Evolutionary conservation across 345 rosid species (phyloP).

Genomic region (Clausena lansium): DNA sequence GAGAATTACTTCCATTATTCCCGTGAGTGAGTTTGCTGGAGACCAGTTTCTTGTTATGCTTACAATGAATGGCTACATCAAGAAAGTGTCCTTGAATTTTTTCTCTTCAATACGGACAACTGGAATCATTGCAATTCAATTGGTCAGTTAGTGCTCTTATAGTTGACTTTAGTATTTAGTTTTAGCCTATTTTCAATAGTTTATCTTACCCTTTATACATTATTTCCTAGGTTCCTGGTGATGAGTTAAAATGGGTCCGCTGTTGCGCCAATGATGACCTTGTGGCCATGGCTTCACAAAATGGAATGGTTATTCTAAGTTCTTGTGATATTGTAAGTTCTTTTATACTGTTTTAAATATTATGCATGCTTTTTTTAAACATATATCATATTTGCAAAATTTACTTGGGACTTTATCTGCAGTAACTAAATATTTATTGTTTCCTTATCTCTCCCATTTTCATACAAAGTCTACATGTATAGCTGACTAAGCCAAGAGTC

Average conservation of each 20-base stretch:
- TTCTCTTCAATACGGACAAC: conserved; percentile 92
- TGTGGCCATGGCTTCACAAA: conserved; percentile 94
- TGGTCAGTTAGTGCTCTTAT: conserved; percentile 52
- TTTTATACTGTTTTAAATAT: neutral
- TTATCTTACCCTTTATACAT: conserved; percentile 3
- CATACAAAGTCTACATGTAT: neutral
- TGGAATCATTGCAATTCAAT: conserved; percentile 93
- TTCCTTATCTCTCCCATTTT: neutral
- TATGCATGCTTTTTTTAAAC: neutral
- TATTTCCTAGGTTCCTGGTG: conserved; percentile 77
- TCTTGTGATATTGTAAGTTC: conserved; percentile 71
- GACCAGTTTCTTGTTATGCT: conserved; percentile 92
- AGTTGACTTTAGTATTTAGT: neutral
- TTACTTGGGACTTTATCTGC: neutral
- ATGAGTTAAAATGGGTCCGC: conserved; percentile 91
- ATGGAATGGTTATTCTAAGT: conserved; percentile 87
- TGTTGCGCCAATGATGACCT: conserved; percentile 85
- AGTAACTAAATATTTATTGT: neutral
- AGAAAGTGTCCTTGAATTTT: conserved; percentile 78
- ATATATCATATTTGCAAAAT: neutral
- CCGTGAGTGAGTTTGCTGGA: conserved; percentile 77
- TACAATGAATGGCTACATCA: conserved; percentile 91
- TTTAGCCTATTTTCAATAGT: neutral
- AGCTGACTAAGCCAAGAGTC: neutral
- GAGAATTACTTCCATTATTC: conserved; percentile 93